These are phyloP conservation scores for Daldinia childiae DNA, from an alignment of 495 filamentous ascomycete genomes.

Conservation along the genomic window DNA sequence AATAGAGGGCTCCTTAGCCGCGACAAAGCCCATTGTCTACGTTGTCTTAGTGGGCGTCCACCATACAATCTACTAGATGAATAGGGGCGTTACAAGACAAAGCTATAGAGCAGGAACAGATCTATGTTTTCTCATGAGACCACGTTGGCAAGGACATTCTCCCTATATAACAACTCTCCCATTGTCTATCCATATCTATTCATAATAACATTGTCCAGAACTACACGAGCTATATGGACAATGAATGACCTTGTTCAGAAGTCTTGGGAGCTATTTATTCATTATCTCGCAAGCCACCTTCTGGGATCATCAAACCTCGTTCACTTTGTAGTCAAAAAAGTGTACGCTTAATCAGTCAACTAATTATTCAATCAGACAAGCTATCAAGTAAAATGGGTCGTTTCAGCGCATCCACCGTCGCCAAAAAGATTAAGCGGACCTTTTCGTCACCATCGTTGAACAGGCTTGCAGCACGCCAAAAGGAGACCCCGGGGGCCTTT, in stretches of 20 bases:
- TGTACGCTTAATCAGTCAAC: background rate
- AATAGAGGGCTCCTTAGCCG: background rate
- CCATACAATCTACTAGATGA: background rate
- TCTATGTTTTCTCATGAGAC: background rate
- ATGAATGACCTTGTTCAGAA: background rate
- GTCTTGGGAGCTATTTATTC: background rate
- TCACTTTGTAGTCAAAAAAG: background rate
- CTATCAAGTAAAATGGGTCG: background rate
- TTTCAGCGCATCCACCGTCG: background rate
- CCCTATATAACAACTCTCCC: background rate
- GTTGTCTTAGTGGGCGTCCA: constrained; percentile 12
- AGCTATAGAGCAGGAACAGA: background rate
- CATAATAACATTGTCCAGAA: background rate
- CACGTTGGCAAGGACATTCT: background rate
- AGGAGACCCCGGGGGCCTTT: background rate
- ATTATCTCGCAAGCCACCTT: background rate
- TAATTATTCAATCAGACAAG: background rate
- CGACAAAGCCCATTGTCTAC: constrained; percentile 22
- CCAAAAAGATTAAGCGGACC: background rate
- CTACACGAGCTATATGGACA: background rate
- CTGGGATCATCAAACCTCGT: background rate
- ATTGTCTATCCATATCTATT: background rate
- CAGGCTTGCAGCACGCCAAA: too few relatives aligned
- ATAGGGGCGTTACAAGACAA: constrained; percentile 5
- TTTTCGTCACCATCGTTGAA: background rate